Evolutionary conservation across 1,284 basidiomycete species (phyloP), one percentile per base, ranked within the genome.

Genomic region (Singerocomus rubriflavus): DNA sequence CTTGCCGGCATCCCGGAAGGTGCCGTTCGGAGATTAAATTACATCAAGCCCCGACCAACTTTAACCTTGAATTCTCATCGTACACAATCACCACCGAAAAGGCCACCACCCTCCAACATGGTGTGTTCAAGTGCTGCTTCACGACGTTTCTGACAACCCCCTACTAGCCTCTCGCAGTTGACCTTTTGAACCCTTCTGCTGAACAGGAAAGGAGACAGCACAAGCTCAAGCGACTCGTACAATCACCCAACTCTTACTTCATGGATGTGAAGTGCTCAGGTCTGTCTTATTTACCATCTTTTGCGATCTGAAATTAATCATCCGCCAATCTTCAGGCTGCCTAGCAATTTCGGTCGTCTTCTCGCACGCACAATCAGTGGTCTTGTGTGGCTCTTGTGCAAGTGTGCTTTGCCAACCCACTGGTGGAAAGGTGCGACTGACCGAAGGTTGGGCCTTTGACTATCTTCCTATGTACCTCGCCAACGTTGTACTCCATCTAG

Each of bases 191-290:
- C 88, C 96, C 94, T 64, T 90, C 92, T 57, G 74, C 83, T 66
- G 91, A 94, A 72, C 76, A 85, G 64, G 89, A 95, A 78, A 87
- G 79, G 74, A 86, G 80, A 76, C 91, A 86, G 74, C 92, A 98
- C 88, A 99, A 99, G 84, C 91, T 98, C 76, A 99, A 99, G 86
- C 88, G 95, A 73, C 86, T 99, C 67, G 97, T 99, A 66, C 97
- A 98, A 77, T 90, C 86, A 57, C 93, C 93, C 60, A 93, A 97
- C 79, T 97, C 94, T 41, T 98, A 95, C 80, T 99, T 98, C 80
- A 99, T 99, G 97, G 97, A 99, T 72, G 95, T 99, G 68, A 99
- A 99, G 79, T 99, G 96, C 80, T 90, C 96, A 68, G 92, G 93
- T 90, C 53, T 57, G 82, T 51, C n/a, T 32, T 27, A 21, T 31